These are phyloP conservation scores for Rhododendron kiyosumense DNA, from an alignment of 148 eudicot species.

Conservation along the genomic window DNA sequence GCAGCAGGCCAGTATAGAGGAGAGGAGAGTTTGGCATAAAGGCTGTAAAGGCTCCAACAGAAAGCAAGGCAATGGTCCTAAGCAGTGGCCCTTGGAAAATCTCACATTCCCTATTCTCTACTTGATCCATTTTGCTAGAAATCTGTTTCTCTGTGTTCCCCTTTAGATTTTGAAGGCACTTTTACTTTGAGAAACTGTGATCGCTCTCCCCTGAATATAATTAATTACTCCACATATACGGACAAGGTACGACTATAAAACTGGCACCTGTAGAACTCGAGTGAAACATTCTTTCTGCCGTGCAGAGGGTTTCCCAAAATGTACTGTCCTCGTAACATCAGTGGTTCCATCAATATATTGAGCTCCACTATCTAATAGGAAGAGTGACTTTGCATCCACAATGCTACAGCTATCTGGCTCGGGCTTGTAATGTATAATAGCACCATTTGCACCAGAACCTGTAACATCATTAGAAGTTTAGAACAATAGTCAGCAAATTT, in stretches of 20 bases:
- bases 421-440: slow-evolving; percentile 93
- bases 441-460: slow-evolving; percentile 97
- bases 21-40: background rate
- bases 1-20: background rate
- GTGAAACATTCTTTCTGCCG: slow-evolving; percentile 90
- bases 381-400: slow-evolving; percentile 66
- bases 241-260: background rate
- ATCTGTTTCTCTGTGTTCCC: too few species aligned
- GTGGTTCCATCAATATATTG: slow-evolving; percentile 98
- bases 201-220: background rate
- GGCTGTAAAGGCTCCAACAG: background rate
- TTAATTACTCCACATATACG: background rate
- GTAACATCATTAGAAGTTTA: slow-evolving; percentile 7
- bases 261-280: slow-evolving; percentile 81
- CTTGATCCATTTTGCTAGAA: background rate
- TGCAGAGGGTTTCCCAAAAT: slow-evolving; percentile 85
- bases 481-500: slow-evolving; percentile 1
- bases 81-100: background rate
- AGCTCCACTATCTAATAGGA: slow-evolving; percentile 92
- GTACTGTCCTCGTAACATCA: slow-evolving; percentile 94
- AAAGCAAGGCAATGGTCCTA: background rate
- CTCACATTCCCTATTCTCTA: background rate
- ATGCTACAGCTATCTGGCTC: slow-evolving; percentile 74
- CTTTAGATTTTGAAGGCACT: background rate
- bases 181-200: slow-evolving; percentile 1